Base-by-base conservation (phyloP, 1,139 yeast species). In the Saccharomyces hybrid region DNA sequence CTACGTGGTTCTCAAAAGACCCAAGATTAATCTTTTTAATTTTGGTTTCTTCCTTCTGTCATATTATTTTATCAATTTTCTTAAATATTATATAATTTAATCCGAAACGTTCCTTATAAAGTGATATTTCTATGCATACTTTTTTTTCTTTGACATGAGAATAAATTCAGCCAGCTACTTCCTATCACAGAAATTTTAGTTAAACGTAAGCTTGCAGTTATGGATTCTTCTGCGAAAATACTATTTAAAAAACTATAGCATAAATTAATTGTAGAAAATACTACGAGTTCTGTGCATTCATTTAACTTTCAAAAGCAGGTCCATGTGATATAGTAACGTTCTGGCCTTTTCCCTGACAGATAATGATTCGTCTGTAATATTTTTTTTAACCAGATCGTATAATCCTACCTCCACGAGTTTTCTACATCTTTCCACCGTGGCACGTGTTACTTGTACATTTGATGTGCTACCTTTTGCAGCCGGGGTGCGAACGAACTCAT, bases 1-100 rank as follows among this genome's bases (percentile, higher is more conserved):
- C 87, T 95, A 80, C 93, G 99, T 83, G 99, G 99, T 51, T 51
- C 53, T 51, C 53, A 51, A 51, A 51, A 51, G 53, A 51, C 53
- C 46, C 53, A 51, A 48, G 53, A 51, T 48, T 51, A 51, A 47
- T 38, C 49, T 47, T n/a, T 44, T 53, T 53, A 57, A 52, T 46
- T 46, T 52, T 52, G 52, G 50, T 51, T 52, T 56, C 51, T 51
- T 51, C 47, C 49, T 50, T 52, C 53, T 53, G 55, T 51, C 56
- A 54, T 53, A 42, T 55, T 48, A 57, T 51, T 32, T 51, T 34
- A 51, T 51, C 50, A 51, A 50, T 50, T 47, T 42, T 50, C 34
- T 50, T 38, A 38, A 38, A 38, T 38, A 38, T 38, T 38, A 38
- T 16, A 38, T 38, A 38, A 38, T 38, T 38, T 38, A 38, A 38